A percentile compares a stretch with the other conserved stretches of the same genome.
Evolutionary conservation across 2,329 filamentous ascomycete genomes (phyloP).

Genomic region (Ophiocordyceps camponoti-leonardi): DNA sequence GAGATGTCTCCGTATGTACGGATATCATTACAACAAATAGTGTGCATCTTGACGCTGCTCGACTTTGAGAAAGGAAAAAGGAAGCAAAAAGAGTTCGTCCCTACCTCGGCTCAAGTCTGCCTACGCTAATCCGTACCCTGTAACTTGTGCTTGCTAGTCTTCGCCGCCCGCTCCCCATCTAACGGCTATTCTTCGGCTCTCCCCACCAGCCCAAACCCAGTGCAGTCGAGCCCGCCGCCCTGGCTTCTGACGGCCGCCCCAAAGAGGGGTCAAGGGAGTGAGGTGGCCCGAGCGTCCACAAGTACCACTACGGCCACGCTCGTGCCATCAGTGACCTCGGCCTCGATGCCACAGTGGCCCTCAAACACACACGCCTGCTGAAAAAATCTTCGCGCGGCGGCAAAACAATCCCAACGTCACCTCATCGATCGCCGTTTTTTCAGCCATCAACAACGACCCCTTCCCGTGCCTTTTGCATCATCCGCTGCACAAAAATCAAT

Average conservation of each 20-base stretch:
- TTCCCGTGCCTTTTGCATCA: slow-evolving; percentile 35
- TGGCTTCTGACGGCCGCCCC: not conserved
- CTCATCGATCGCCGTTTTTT: slow-evolving; percentile 29
- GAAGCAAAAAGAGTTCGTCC: too few relatives aligned
- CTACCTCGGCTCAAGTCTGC: too few relatives aligned
- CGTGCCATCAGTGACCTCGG: slow-evolving; percentile 4
- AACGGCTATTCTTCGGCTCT: not conserved
- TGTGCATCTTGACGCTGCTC: too few relatives aligned
- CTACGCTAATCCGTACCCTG: too few relatives aligned
- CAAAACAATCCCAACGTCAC: slow-evolving; percentile 39
- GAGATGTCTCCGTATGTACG: too few relatives aligned
- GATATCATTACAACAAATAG: too few relatives aligned
- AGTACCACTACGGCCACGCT: slow-evolving; percentile 11
- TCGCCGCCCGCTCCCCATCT: not conserved
- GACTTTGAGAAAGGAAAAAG: too few relatives aligned
- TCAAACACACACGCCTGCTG: slow-evolving; percentile 9
- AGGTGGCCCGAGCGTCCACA: slow-evolving; percentile 11
- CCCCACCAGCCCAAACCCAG: not conserved
- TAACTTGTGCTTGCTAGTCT: too few relatives aligned
- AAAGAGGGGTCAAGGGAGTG: slow-evolving; percentile 12
- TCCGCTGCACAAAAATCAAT: slow-evolving; percentile 26
- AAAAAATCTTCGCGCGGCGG: slow-evolving; percentile 37
- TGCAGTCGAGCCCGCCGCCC: not conserved
- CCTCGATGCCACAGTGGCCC: slow-evolving; percentile 2
- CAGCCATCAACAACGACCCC: slow-evolving; percentile 35